Base-by-base conservation (phyloP, 2,329 filamentous ascomycete genomes). In the Chrysosporium queenslandicum region DNA sequence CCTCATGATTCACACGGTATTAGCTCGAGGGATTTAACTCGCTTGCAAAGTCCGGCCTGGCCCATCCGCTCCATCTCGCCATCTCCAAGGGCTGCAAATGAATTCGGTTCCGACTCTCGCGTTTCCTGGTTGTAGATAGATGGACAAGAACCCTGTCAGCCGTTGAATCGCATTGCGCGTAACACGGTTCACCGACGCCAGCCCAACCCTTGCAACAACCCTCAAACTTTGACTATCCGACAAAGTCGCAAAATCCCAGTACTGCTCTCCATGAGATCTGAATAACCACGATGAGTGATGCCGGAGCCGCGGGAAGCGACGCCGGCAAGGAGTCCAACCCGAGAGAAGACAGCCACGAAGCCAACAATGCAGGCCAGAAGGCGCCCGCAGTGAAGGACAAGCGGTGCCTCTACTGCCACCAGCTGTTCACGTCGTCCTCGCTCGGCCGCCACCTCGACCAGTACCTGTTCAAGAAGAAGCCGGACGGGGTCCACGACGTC, bases 391-490 rank as follows among this genome's bases (percentile, higher is more conserved):
- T 77, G 54, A 97, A 97, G 70, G 90, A 97, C 72, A 88, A 87
- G 65, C 83, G 77, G 58, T 96, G 91, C 67, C 86, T 84, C 32
- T 97, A 87, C 72, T 97, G 91, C 68, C 77, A 82, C 43, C 88
- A 95, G 68, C 77, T 85, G 5, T 97, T 96, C 66, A 96, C 91
- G 14, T 96, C 90, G 1, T 95, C 89, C 14, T 94, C 88, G 2
- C 80, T 97, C 50, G 91, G 91, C 46, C 85, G 91, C 42, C 91
- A 97, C 70, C 82, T 96, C 59, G 91, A 97, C 67, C 80, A 95
- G 36, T 96, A 94, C 68, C 90, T 96, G 63, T 90, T 89, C 64
- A 85, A 89, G 54, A 94, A 89, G 72, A 96, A 96, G 67, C 88
- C 91, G 1, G 91, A 97, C 70, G 90, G 90, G 46, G 72, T 95